Conservation (phyloP, 345 rosid species). For the Dimocarpus longan region DNA sequence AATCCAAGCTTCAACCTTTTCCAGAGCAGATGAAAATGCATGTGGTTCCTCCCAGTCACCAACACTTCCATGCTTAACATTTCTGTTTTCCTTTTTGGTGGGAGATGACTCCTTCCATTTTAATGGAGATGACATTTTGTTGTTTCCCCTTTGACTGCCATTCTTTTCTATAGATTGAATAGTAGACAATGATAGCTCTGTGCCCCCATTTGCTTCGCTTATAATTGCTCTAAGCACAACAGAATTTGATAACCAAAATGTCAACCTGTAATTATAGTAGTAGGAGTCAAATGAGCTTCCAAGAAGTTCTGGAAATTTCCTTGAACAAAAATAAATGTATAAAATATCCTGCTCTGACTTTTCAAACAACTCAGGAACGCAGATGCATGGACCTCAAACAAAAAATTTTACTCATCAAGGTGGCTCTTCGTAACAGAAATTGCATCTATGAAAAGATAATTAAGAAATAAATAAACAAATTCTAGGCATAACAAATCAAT, state of each 20-base stretch:
- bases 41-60: slow-evolving; percentile 66
- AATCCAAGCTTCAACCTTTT: slow-evolving; percentile 93
- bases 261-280: slow-evolving; percentile 56
- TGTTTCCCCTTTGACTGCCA: slow-evolving; percentile 39
- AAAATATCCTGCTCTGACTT: not conserved
- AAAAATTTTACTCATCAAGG: slow-evolving; percentile 7
- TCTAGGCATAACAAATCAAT: not conserved
- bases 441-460: not conserved
- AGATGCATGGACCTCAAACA: not conserved
- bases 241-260: slow-evolving; percentile 92
- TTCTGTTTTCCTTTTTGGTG: slow-evolving; percentile 43
- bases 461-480: not conserved
- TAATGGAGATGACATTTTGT: slow-evolving; percentile 41
- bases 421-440: not conserved
- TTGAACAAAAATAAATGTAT: not conserved
- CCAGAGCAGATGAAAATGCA: slow-evolving; percentile 61
- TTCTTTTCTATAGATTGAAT: slow-evolving; percentile 38
- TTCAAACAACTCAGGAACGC: not conserved
- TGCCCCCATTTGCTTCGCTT: slow-evolving; percentile 45
- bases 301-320: slow-evolving; percentile 12
- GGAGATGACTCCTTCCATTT: slow-evolving; percentile 67
- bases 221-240: slow-evolving; percentile 73
- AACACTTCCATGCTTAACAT: slow-evolving; percentile 23
- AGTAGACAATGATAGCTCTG: slow-evolving; percentile 38
- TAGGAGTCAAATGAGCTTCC: slow-evolving; percentile 8